Evolutionary conservation across 768 basidiomycete genomes (phyloP).

Genomic region (Mycena crocata): DNA sequence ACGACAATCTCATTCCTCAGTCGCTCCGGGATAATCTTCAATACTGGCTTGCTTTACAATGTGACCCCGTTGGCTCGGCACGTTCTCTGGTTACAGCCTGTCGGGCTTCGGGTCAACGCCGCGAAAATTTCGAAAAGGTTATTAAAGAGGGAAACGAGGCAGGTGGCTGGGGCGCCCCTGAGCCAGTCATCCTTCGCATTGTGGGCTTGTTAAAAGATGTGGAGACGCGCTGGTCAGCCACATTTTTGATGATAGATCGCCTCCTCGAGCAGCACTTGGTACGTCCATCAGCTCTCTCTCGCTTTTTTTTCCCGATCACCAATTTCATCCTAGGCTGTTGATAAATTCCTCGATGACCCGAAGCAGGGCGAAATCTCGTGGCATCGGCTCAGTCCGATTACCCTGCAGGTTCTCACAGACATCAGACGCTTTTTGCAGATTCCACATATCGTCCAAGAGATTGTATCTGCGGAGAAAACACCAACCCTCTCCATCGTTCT

Average conservation of each 20-base stretch:
- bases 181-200: slow-evolving; percentile 9
- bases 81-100: slow-evolving; percentile 20
- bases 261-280: slow-evolving; percentile 25
- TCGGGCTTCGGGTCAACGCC: slow-evolving; percentile 29
- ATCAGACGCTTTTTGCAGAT: slow-evolving; percentile 37
- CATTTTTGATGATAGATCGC: slow-evolving; percentile 45
- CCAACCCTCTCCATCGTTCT: slow-evolving; percentile 43
- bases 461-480: slow-evolving; percentile 38
- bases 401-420: slow-evolving; percentile 35
- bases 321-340: slow-evolving; percentile 10
- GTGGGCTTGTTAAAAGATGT: slow-evolving; percentile 42
- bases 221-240: slow-evolving; percentile 46
- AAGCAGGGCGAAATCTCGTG: slow-evolving; percentile 21
- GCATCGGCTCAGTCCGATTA: slow-evolving; percentile 15
- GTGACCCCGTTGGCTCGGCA: neutral
- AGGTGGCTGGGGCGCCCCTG: slow-evolving; percentile 11
- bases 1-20: neutral
- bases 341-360: slow-evolving; percentile 21
- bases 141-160: slow-evolving; percentile 25
- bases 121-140: slow-evolving; percentile 11
- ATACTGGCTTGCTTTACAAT: neutral
- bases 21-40: neutral
- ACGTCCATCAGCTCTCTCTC: slow-evolving; percentile 29
- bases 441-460: slow-evolving; percentile 39
- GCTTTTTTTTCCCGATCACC: slow-evolving; percentile 1